Conservation (phyloP, 768 basidiomycete genomes). For the Pulveroboletus sp. region DNA sequence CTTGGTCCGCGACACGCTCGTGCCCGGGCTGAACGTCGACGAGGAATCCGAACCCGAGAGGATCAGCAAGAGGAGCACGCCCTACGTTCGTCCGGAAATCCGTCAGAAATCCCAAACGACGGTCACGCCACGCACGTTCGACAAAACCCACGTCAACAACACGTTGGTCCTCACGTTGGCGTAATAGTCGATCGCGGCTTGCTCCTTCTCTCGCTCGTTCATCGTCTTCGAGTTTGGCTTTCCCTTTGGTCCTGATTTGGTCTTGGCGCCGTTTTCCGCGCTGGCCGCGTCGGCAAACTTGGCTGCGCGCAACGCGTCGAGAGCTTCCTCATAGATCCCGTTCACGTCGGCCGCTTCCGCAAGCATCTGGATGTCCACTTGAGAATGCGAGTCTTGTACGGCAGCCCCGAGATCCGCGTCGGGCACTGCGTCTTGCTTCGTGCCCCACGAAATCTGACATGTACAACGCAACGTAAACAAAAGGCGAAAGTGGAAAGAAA, state of each 20-base stretch:
- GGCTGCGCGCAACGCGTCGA: constrained; percentile 63
- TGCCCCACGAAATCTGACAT: constrained; percentile 84
- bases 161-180: constrained; percentile 83
- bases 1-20: constrained; percentile 55
- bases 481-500: constrained; percentile 8
- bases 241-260: constrained; percentile 1
- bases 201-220: constrained; percentile 61
- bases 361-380: constrained; percentile 85
- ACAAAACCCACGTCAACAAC: constrained; percentile 76
- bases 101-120: not conserved
- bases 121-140: constrained; percentile 61
- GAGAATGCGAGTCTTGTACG: constrained; percentile 71
- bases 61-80: constrained; percentile 64
- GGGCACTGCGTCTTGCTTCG: constrained; percentile 78
- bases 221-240: constrained; percentile 23
- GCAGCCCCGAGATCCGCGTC: constrained; percentile 82
- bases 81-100: constrained; percentile 37
- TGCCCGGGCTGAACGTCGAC: constrained; percentile 53
- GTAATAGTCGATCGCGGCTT: constrained; percentile 80
- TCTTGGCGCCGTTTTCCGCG: constrained; percentile 2
- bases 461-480: constrained; percentile 1
- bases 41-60: constrained; percentile 54
- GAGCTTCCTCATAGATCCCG: constrained; percentile 78
- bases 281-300: constrained; percentile 35
- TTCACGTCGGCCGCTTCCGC: constrained; percentile 80